Base-by-base conservation (phyloP, 2,329 filamentous ascomycete genomes). In the Penicillium sp. region DNA sequence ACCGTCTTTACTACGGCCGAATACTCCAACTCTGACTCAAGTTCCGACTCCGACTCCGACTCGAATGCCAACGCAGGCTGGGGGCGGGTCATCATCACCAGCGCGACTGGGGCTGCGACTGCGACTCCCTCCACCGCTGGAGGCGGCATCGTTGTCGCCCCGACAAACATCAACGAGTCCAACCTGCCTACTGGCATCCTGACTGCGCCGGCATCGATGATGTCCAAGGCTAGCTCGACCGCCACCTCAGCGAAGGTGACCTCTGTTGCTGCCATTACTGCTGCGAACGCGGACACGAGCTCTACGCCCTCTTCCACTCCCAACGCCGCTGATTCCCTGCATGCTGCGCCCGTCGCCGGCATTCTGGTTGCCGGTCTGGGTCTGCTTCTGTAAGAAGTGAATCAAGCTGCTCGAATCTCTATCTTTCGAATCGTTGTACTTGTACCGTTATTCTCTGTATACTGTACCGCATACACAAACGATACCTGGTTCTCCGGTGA, bases 61-160 rank as follows among this genome's bases (percentile, higher is more conserved):
- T 51, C 58, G 7, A 24, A 33, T n/a, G 20, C 45, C 26, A 33
- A 33, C 36, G 46, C 30, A 3, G 17, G n/a, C 30, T 24, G 30
- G 3, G 32, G 6, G 4, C 7, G 17, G 3, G 32, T 17, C n/a
- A 20, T 17, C 24, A 37, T 27, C 43, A 27, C 20, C 20, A 29
- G 20, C 8, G 8, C 29, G 8, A 17, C 29, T 15, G 7, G 21
- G 10, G 7, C 15, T 24, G 20, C 30, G 13, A 36, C 41, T 5
- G 20, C 46, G 2, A 51, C 44, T 20, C 52, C 58, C 4, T 47
- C 56, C 26, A 49, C 61, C 6, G 58, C 59, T 4, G 59, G 54
- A 21, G 52, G 59, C 4, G 64, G 61, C 27, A 56, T 60, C 30
- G 51, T 65, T 8, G 56, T 61, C 24, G 58, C 63, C 9, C 50